Evolutionary conservation across 345 rosid genomes (phyloP).

Genomic region (Cardiospermum halicacabum): DNA sequence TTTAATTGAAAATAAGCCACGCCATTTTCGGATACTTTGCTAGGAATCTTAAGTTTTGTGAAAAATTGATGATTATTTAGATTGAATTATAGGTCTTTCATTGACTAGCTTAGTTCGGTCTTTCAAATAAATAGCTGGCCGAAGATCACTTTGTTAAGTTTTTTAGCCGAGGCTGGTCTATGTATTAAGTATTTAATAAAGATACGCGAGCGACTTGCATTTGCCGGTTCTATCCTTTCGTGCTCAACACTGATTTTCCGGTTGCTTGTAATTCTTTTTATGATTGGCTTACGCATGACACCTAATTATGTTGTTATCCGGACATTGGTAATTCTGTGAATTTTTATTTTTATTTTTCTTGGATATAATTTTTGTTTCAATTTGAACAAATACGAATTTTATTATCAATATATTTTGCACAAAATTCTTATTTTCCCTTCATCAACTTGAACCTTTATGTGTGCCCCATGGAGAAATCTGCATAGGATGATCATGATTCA

Average conservation of each 20-base stretch:
- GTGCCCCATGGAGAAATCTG: too few species aligned
- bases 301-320: too few species aligned
- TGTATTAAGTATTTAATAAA: background rate
- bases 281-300: too few species aligned
- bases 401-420: too few species aligned
- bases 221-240: background rate
- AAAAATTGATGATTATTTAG: background rate
- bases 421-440: too few species aligned
- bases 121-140: background rate
- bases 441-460: too few species aligned
- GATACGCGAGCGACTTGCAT: background rate
- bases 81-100: constrained; percentile 1
- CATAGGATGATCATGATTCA: too few species aligned
- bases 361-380: too few species aligned
- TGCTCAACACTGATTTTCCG: background rate
- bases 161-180: background rate
- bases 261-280: background rate
- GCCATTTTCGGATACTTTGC: background rate
- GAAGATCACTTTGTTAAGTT: background rate
- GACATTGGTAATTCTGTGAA: too few species aligned
- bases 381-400: too few species aligned
- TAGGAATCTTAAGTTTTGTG: background rate
- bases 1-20: too few species aligned
- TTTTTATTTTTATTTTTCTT: too few species aligned
- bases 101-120: background rate